Evolutionary conservation across 2,329 filamentous ascomycete species (phyloP), one percentile per base, ranked within the genome.

Genomic region (Monilinia vaccinii-corymbosi): DNA sequence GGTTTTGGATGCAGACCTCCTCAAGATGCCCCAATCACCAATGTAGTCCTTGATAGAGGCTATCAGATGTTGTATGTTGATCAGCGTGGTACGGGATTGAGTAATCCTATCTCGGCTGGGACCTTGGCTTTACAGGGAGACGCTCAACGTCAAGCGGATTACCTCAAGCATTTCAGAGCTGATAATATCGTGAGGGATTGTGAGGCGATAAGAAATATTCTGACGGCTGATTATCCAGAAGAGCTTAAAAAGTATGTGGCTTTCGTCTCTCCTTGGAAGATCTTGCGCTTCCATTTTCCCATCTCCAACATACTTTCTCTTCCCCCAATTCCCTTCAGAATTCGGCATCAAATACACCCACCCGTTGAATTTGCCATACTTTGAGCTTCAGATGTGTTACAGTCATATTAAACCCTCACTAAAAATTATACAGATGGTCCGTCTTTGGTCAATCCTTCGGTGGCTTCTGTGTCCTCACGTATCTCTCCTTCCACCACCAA

Each of bases 371-470:
- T 13, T 31, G 2, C 16, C 7, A n/a, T 31, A 31, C 4, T 18
- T 9, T 31, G 16, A 21, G 18, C n/a, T 56, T 14, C 34, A 36
- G 10, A 21, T 40, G 8, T n/a, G 13, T 32, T 9, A 11, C n/a
- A 31, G 9, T 9, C 14, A 9, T 38, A 42, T n/a, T 40, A 23
- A 38, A 36, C 23, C 7, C 14, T 31, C 21, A 16, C 56, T 58
- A n/a, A n/a, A 49, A 58, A 21, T 14, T 42, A n/a, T 32, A 40
- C 49, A 84, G 85, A 70, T 97, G 93, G 93, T 88, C 85, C 61
- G 81, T 94, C 34, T 87, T 96, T 63, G 93, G 93, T 10, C 93
- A 97, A 75, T 92, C 87, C 18, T 97, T 96, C 73, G 93, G 93
- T 44, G 93, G 93, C 1, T 97, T 96, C 73, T 89, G 91, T 70